Percentiles rank a stretch among this genome's conserved stretches.
phyloP scores from a whole-genome alignment of 805 yeast genomes.

The Candida easanensis region DNA sequence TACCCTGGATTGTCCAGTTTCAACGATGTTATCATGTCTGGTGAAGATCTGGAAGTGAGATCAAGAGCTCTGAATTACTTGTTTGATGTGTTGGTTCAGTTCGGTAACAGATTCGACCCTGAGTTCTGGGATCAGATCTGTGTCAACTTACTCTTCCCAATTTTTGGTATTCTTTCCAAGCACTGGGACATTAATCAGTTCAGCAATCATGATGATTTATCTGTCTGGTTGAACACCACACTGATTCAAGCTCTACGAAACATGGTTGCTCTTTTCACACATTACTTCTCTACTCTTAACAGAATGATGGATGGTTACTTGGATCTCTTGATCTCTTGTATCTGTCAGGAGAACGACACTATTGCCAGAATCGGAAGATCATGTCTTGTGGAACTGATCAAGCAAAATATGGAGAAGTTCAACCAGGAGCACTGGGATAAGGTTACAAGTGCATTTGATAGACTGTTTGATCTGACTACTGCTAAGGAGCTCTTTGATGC shows the following conservation, averaged over 20 bases:
- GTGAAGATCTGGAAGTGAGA: slow-evolving; percentile 91
- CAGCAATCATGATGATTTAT: slow-evolving; percentile 75
- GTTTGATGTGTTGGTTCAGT: slow-evolving; percentile 76
- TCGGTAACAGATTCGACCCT: slow-evolving; percentile 72
- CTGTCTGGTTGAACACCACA: slow-evolving; percentile 96
- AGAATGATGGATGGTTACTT: slow-evolving; percentile 76
- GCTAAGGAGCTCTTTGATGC: slow-evolving; percentile 77
- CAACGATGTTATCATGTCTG: slow-evolving; percentile 87
- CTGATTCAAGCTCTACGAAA: slow-evolving; percentile 91
- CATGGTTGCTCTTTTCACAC: slow-evolving; percentile 78
- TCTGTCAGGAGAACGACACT: slow-evolving; percentile 95
- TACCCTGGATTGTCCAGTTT: slow-evolving; percentile 84
- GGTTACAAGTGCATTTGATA: slow-evolving; percentile 61
- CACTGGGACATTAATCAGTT: slow-evolving; percentile 71
- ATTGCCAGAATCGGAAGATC: slow-evolving; percentile 93
- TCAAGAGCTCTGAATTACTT: slow-evolving; percentile 80
- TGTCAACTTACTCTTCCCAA: slow-evolving; percentile 79
- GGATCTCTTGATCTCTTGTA: slow-evolving; percentile 76
- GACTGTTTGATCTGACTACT: slow-evolving; percentile 76
- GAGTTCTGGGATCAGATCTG: slow-evolving; percentile 84
- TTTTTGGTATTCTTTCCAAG: slow-evolving; percentile 73
- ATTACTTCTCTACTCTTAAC: slow-evolving; percentile 75
- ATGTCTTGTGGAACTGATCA: slow-evolving; percentile 75
- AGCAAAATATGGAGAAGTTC: slow-evolving; percentile 72
- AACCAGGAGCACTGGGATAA: slow-evolving; percentile 68